These are phyloP conservation scores for Aspergillus tamarii DNA, from an alignment of 2,329 filamentous ascomycete species.

Conservation along the genomic window DNA sequence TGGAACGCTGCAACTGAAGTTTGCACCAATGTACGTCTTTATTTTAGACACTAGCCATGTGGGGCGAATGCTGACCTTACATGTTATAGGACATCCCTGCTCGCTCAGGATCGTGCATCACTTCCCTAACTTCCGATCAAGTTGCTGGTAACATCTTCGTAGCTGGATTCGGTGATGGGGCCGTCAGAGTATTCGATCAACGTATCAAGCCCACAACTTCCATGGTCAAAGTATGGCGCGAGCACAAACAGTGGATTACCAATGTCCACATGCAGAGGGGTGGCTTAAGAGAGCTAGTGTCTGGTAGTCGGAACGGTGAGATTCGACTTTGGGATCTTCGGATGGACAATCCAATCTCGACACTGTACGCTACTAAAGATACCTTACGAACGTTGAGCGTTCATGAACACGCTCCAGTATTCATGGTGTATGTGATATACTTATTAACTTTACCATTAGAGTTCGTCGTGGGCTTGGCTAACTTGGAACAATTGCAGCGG, in stretches of 20 bases:
- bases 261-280: constrained; percentile 96
- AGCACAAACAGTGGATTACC: constrained; percentile 93
- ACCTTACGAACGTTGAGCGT: constrained; percentile 84
- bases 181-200: constrained; percentile 91
- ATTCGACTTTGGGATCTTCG: constrained; percentile 96
- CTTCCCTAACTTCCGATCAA: constrained; percentile 93
- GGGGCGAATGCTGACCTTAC: constrained; percentile 5
- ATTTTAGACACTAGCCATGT: not conserved
- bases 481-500: constrained; percentile 60
- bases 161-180: constrained; percentile 94
- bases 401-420: constrained; percentile 95
- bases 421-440: constrained; percentile 75
- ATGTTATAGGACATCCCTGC: constrained; percentile 77
- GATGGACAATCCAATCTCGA: constrained; percentile 75
- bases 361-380: constrained; percentile 74
- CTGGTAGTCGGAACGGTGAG: constrained; percentile 87
- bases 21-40: constrained; percentile 67
- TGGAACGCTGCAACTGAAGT: constrained; percentile 96
- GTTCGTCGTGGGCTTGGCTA: constrained; percentile 13
- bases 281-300: constrained; percentile 86
- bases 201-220: constrained; percentile 79
- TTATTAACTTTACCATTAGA: not conserved
- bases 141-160: constrained; percentile 97
- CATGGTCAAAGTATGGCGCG: constrained; percentile 97
- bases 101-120: constrained; percentile 92